Conservation (phyloP, 1,284 basidiomycete species). For the Trametes versicolor region DNA sequence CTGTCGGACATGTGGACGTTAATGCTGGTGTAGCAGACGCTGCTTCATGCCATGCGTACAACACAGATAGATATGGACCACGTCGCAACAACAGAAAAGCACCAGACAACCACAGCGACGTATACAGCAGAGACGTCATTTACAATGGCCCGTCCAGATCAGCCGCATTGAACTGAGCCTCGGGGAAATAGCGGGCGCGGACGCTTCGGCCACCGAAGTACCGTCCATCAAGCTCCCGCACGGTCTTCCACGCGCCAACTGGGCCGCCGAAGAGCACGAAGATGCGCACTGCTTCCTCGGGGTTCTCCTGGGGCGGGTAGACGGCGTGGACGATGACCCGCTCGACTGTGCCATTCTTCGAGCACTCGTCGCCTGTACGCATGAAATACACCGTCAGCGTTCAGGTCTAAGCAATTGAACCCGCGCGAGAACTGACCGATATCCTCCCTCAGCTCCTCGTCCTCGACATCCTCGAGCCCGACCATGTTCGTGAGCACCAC, state of each 20-base stretch:
- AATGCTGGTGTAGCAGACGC: too few relatives aligned
- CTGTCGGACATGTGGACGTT: too few relatives aligned
- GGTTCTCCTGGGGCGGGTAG: conserved; percentile 65
- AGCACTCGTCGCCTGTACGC: conserved; percentile 83
- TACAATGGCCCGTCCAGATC: conserved; percentile 57
- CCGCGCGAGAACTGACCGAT: conserved; percentile 68
- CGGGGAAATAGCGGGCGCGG: conserved; percentile 85
- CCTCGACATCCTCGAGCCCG: conserved; percentile 80
- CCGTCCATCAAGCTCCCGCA: conserved; percentile 89
- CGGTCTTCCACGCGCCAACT: conserved; percentile 94
- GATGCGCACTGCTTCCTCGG: conserved; percentile 80
- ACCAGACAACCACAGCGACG: not conserved
- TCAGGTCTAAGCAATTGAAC: conserved; percentile 11
- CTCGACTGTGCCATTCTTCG: conserved; percentile 90
- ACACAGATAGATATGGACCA: not conserved
- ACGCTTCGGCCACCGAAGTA: conserved; percentile 91
- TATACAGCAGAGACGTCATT: conserved; percentile 6
- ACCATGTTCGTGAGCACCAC: conserved; percentile 92
- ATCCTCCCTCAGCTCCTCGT: conserved; percentile 87
- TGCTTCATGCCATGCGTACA: too few relatives aligned
- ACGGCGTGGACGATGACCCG: conserved; percentile 87
- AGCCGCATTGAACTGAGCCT: conserved; percentile 62
- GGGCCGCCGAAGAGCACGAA: conserved; percentile 90
- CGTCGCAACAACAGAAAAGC: not conserved
- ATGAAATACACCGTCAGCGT: conserved; percentile 5